Evolutionary conservation across 2,329 filamentous ascomycete genomes (phyloP), one percentile per base, ranked within the genome.

Genomic region (Gaeumannomyces sp.): DNA sequence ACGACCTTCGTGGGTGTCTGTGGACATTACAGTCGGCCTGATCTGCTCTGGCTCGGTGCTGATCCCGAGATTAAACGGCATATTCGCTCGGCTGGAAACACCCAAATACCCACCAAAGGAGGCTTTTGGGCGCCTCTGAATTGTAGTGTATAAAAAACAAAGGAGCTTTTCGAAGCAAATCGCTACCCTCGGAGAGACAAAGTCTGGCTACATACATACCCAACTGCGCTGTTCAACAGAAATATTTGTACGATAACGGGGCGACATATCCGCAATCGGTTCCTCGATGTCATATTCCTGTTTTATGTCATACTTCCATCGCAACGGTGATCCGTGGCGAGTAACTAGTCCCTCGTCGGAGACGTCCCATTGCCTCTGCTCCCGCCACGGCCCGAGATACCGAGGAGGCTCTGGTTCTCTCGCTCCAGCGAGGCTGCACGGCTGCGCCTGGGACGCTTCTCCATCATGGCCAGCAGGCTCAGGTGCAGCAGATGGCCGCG

Each of bases 401-500:
- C 22, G 22, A 53, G 45, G 22, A 53, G 45, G 8, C 22, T 11
- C 45, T 53, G 22, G 45, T 53, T 53, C 45, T 25, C 19, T 8
- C 45, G 19, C 22, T 53, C 45, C 2, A 53, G n/a, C 22, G n/a
- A 25, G 22, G 45, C 19, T 11, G 45, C 45, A 25, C 22, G 45
- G 22, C 19, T n/a, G 22, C 22, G 45, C 22, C 45, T 53, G 45
- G 45, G 2, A 4, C 45, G 45, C 45, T 53, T 53, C 45, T 53
- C 45, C 45, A 53, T 53, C 45, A 73, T 75, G 5, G 66, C 64
- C 4, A 76, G 72, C 35, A 71, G 64, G 71, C 89, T 86, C 33
- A 89, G 70, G 71, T 89, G 86, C 33, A 89, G 70, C 33, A 88
- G 75, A 75, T 90, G 87, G 0, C 87, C 87, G 61, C 87, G 77